Evolutionary conservation across 257 asterid genomes (phyloP).

Genomic region (Avicennia marina): DNA sequence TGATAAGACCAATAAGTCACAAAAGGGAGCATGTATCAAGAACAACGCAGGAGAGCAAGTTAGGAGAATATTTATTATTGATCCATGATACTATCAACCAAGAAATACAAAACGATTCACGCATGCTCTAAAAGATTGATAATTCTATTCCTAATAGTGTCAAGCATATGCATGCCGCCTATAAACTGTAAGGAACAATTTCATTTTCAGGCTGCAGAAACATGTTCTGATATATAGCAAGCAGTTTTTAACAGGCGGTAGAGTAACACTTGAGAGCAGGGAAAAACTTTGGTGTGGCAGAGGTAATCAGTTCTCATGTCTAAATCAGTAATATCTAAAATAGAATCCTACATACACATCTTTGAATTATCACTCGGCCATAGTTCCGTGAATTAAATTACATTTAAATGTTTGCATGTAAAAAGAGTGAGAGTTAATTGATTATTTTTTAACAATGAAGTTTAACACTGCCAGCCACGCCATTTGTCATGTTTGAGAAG

Average conservation of each 20-base stretch:
- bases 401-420: not conserved
- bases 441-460: not conserved
- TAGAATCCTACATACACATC: not conserved
- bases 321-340: not conserved
- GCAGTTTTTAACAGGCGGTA: slow-evolving; percentile 2
- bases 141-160: not conserved
- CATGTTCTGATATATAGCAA: not conserved
- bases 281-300: slow-evolving; percentile 8
- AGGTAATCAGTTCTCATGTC: slow-evolving; percentile 1
- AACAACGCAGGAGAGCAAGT: not conserved
- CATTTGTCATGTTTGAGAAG: not conserved
- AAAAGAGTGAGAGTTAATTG: slow-evolving; percentile 2
- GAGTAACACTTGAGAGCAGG: not conserved
- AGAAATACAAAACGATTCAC: not conserved
- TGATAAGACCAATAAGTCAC: not conserved
- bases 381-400: not conserved
- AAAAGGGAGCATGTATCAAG: not conserved
- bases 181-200: no score
- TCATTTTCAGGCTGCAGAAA: no score
- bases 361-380: not conserved
- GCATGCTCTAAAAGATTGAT: not conserved
- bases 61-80: not conserved
- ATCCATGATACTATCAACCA: not conserved
- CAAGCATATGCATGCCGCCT: slow-evolving; percentile 8
- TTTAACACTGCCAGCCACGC: not conserved